A percentile compares a stretch with the other conserved stretches of the same genome.
Conservation (phyloP, 2,329 filamentous ascomycete species). For the Cladophialophora exuberans region DNA sequence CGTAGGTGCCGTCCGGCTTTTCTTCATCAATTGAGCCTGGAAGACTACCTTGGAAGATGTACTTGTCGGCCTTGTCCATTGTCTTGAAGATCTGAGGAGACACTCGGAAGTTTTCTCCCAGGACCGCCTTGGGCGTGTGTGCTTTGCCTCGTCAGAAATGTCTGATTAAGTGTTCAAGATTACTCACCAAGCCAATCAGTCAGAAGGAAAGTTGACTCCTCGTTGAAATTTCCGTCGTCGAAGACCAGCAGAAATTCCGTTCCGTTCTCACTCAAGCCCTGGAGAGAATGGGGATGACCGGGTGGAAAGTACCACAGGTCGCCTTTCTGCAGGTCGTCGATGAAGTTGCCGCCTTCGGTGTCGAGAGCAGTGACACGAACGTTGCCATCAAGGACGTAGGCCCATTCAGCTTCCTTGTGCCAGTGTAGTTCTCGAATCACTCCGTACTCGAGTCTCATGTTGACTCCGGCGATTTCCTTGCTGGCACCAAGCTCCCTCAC, state of each 20-base stretch:
- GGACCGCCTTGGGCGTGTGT: slow-evolving; percentile 71
- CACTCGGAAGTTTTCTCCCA: slow-evolving; percentile 76
- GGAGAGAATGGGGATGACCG: slow-evolving; percentile 75
- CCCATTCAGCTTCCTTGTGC: slow-evolving; percentile 82
- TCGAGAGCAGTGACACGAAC: slow-evolving; percentile 75
- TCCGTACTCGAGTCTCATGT: slow-evolving; percentile 74
- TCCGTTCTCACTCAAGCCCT: slow-evolving; percentile 68
- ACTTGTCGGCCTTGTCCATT: slow-evolving; percentile 68
- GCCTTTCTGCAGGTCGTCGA: slow-evolving; percentile 75
- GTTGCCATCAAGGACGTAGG: slow-evolving; percentile 71
- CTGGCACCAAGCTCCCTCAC: slow-evolving; percentile 41
- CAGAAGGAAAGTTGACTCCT: slow-evolving; percentile 71
- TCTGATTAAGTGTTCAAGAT: neutral
- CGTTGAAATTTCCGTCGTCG: slow-evolving; percentile 62
- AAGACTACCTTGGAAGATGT: slow-evolving; percentile 73
- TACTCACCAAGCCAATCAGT: slow-evolving; percentile 67
- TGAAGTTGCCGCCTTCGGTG: slow-evolving; percentile 74
- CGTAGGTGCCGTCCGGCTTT: slow-evolving; percentile 59
- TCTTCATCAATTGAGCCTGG: slow-evolving; percentile 69
- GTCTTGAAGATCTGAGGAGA: slow-evolving; percentile 70
- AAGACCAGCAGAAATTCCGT: slow-evolving; percentile 68
- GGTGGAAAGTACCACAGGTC: slow-evolving; percentile 83
- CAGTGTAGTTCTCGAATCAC: slow-evolving; percentile 78
- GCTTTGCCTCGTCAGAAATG: slow-evolving; percentile 43
- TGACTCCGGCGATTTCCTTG: slow-evolving; percentile 74